These are phyloP conservation scores for Aegle marmelos DNA, from an alignment of 345 rosid genomes.

Conservation along the genomic window DNA sequence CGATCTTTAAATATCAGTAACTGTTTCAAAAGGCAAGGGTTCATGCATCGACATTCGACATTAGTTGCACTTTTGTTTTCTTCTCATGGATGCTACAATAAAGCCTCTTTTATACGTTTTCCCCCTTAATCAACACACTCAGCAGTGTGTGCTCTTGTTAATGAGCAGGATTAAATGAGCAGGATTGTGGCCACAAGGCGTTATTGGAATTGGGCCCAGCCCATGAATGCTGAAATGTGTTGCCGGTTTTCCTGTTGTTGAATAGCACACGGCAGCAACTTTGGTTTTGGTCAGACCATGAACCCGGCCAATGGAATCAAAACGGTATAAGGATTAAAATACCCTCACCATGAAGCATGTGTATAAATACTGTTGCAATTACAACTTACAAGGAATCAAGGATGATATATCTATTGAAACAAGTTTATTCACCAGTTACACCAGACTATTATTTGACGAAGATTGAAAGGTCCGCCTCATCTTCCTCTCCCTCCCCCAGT, in stretches of 20 bases:
- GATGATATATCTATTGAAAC: not conserved
- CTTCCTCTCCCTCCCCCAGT: not conserved
- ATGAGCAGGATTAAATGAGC: too few species aligned
- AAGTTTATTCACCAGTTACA: not conserved
- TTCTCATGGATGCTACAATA: too few species aligned
- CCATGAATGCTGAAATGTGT: not conserved
- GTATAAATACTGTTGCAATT: not conserved
- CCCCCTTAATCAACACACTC: too few species aligned
- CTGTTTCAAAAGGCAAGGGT: too few species aligned
- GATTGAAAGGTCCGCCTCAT: slow-evolving; percentile 1
- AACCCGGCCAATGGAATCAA: slow-evolving; percentile 2
- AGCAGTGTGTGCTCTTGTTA: too few species aligned
- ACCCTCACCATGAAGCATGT: not conserved
- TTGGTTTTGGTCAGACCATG: not conserved
- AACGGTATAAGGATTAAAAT: not conserved
- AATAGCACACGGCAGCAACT: not conserved
- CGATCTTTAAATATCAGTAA: too few species aligned
- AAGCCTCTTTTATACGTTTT: too few species aligned
- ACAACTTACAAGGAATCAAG: too few species aligned
- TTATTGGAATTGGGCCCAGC: not conserved
- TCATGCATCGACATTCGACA: too few species aligned
- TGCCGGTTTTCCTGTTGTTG: not conserved
- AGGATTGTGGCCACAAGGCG: not conserved
- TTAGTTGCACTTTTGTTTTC: too few species aligned
- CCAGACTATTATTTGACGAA: not conserved